Base-by-base conservation (phyloP, 176 grass and related monocot species). In the Alopecurus myosuroides region DNA sequence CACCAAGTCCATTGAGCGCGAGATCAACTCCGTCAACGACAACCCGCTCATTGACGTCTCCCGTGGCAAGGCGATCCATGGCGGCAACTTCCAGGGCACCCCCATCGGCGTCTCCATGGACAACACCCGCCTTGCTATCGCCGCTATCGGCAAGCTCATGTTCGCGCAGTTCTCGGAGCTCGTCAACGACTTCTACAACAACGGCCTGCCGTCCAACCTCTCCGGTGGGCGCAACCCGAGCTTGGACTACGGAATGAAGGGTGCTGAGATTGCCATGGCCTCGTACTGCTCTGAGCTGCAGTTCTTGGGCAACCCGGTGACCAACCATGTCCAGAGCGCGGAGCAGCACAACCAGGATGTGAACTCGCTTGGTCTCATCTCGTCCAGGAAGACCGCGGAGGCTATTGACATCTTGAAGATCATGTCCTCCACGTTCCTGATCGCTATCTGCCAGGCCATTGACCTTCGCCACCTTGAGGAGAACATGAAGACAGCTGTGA, bases 321-420 rank as follows among this genome's bases (percentile, higher is more conserved):
- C 95, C 52, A 98, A 93, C 90, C 95, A 98, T 58, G 95, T 98
- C 14, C 95, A 98, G 88, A 98, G 95, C 77, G 95, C 95, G 14
- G 95, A 98, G 88, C 95, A 98, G 81, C 95, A 98, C 87, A 98
- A 98, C 86, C 95, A 98, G 87, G 95, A 98, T 23, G 95, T 98
- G 12, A 98, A 98, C 87, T 98, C 95, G 0, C 86, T 98, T 2
- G 95, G 95, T 0, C 86, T 98, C 49, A 93, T 98, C 92, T 98
- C 95, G 3, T 89, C 95, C 57, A 66, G 92, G 92, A 98, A 98
- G 86, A 98, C 95, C 4, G 92, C 88, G 1, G 95, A 98, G 86
- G 95, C 95, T 15, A 39, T 98, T 11, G 95, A 98, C 19, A 85
- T 98, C 39, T 77, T 98, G 49, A 98, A 98, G 86, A 89, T 98